Conservation (phyloP, 805 yeast genomes). For the Saturnispora halmiae region DNA sequence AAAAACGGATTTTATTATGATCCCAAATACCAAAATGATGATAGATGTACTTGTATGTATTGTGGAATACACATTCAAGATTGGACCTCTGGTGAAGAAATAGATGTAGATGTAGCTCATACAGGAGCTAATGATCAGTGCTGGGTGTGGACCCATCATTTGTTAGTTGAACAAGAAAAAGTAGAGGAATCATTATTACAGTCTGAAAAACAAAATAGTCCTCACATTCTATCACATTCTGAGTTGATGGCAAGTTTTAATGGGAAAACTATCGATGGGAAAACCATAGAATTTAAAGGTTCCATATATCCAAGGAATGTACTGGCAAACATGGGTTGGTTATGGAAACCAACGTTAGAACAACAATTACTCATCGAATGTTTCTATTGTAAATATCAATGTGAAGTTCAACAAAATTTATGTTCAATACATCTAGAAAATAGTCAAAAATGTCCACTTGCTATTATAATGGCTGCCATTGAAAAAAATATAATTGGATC, state of each 20-base stretch:
- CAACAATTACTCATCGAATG: constrained; percentile 8
- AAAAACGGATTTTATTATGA: constrained; percentile 55
- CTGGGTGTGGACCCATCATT: constrained; percentile 3
- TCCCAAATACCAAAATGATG: constrained; percentile 34
- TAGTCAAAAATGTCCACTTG: constrained; percentile 6
- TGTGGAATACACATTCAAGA: constrained; percentile 60
- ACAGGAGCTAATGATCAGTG: constrained; percentile 34
- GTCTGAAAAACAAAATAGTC: background rate
- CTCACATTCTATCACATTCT: background rate
- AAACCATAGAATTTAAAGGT: background rate
- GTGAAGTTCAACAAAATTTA: background rate
- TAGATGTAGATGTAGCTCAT: constrained; percentile 44
- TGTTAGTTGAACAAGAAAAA: background rate
- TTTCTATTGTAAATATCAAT: constrained; percentile 7
- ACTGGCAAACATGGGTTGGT: constrained; percentile 10
- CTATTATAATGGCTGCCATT: constrained; percentile 8
- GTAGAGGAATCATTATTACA: background rate
- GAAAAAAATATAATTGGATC: background rate
- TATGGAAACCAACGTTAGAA: constrained; percentile 11
- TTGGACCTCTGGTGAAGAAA: constrained; percentile 63
- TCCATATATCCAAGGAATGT: background rate
- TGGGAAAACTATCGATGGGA: background rate
- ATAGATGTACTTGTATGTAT: constrained; percentile 52
- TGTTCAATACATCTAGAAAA: constrained; percentile 3
- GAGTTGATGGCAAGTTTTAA: background rate